These are phyloP conservation scores for Boletus sensibilis DNA, from an alignment of 768 basidiomycete species.

Conservation along the genomic window DNA sequence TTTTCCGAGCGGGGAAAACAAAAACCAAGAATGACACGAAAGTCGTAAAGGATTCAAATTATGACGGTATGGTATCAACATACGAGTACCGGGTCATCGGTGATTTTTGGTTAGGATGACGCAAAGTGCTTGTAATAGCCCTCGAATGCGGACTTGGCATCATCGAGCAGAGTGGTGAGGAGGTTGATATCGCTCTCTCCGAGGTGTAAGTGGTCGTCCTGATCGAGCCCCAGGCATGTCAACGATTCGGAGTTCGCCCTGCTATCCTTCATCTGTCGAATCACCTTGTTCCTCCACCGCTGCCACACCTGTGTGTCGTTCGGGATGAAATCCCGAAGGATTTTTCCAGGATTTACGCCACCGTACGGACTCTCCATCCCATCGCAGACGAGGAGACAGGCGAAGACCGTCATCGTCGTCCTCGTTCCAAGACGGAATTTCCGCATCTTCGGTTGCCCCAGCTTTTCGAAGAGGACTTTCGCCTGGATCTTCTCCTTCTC, in stretches of 20 bases:
- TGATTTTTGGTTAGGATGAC: background rate
- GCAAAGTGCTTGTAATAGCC: conserved; percentile 14
- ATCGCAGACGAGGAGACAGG: conserved; percentile 24
- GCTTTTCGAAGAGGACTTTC: conserved; percentile 15
- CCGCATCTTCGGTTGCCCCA: conserved; percentile 12
- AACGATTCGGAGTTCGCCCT: background rate
- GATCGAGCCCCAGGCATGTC: background rate
- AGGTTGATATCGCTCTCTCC: conserved; percentile 9
- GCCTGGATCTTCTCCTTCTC: conserved; percentile 35
- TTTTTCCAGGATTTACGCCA: conserved; percentile 7
- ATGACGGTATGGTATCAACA: background rate
- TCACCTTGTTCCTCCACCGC: conserved; percentile 26
- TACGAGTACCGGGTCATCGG: background rate
- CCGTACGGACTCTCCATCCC: conserved; percentile 20
- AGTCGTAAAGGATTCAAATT: background rate
- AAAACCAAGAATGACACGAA: background rate
- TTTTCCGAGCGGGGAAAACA: background rate
- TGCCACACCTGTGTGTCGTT: conserved; percentile 27
- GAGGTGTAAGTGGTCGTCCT: conserved; percentile 10
- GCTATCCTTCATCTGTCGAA: conserved; percentile 15
- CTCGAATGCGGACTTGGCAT: conserved; percentile 20
- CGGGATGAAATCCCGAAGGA: conserved; percentile 23
- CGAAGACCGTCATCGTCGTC: conserved; percentile 26
- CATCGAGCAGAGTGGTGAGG: conserved; percentile 16
- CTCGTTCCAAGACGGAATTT: conserved; percentile 26